Base-by-base conservation (phyloP, 805 yeast species). In the Ogataea ganodermae region DNA sequence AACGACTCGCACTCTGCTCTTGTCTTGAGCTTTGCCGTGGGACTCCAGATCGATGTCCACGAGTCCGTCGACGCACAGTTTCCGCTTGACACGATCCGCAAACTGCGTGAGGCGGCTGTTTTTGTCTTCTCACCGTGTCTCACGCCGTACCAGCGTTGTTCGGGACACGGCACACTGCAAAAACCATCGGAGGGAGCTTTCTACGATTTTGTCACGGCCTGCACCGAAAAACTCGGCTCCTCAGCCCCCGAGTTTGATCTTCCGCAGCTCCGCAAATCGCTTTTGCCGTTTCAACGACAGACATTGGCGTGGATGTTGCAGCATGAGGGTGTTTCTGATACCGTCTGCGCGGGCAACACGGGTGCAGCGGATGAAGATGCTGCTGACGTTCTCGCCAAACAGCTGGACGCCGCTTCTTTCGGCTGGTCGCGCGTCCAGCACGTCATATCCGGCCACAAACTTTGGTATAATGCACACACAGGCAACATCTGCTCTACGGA, bases 231-330 rank as follows among this genome's bases (percentile, higher is more conserved):
- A 16, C 33, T 41, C n/a, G 44, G 53, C 2, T 53, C 49, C 24
- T 47, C 48, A 6, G 22, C 35, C 6, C 36, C 44, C 22, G 40
- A 42, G 2, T 27, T 60, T 1, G 36, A 35, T 2, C 27, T 64
- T 1, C 59, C 59, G 3, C 42, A 40, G 2, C 42, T 65, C 4
- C 33, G 56, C 2, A 66, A 66, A 42, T 45, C 51, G 1, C 45
- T 66, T 24, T 35, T 66, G 23, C 60, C 61, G 2, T 83, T 81
- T 50, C 89, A 83, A 59, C 69, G 68, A 4, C 74, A 72, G 35
- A 73, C 86, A 2, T 71, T 83, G 1, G 62, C 67, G 14, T 83
- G 89, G 89, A 64, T 83, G 57, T 62, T 83, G 4, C 51, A 63
- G 0, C 73, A 69, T 49, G 89, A 83, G 58, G 72, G 78, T 35